phyloP scores from a whole-genome alignment of 1,139 yeast species.

The Spencermartinsiella ligniputridi region DNA sequence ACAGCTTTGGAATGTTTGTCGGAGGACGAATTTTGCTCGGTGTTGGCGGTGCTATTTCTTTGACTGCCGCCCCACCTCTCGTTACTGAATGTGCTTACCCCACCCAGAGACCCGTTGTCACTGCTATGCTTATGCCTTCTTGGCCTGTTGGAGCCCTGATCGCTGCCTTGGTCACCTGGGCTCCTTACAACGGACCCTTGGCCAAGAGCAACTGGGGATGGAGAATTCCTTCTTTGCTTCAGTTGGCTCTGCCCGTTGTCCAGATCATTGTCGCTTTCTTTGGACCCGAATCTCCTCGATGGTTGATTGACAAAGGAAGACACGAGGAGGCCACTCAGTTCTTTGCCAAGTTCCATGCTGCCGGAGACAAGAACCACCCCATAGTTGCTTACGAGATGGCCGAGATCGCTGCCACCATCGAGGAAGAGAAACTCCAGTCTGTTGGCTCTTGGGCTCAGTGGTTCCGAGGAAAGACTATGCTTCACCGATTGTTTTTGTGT shows the following conservation, averaged over 20 bases:
- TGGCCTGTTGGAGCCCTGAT: conserved; percentile 52
- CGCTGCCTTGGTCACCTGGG: conserved; percentile 54
- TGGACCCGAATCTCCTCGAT: conserved; percentile 65
- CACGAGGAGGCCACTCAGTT: conserved; percentile 44
- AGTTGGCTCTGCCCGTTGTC: conserved; percentile 38
- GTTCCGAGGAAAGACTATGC: conserved; percentile 32
- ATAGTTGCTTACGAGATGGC: conserved; percentile 23
- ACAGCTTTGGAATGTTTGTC: conserved; percentile 43
- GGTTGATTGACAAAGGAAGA: conserved; percentile 55
- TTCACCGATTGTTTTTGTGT: conserved; percentile 36
- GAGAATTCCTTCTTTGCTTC: conserved; percentile 43
- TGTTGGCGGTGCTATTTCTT: conserved; percentile 44
- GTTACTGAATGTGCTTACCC: conserved; percentile 41
- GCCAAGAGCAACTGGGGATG: conserved; percentile 37
- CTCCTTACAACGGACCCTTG: conserved; percentile 31
- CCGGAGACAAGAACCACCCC: conserved; percentile 17
- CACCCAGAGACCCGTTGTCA: conserved; percentile 42
- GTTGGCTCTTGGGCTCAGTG: conserved; percentile 36
- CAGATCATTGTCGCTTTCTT: conserved; percentile 26
- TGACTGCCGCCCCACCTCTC: conserved; percentile 40
- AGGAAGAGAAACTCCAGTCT: conserved; percentile 16
- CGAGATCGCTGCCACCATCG: conserved; percentile 20
- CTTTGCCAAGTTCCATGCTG: conserved; percentile 26
- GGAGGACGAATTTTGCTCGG: conserved; percentile 49
- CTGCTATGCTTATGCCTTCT: conserved; percentile 46